These are phyloP conservation scores for Paramarasmius palmivorus DNA, from an alignment of 1,284 basidiomycete genomes.

Conservation along the genomic window DNA sequence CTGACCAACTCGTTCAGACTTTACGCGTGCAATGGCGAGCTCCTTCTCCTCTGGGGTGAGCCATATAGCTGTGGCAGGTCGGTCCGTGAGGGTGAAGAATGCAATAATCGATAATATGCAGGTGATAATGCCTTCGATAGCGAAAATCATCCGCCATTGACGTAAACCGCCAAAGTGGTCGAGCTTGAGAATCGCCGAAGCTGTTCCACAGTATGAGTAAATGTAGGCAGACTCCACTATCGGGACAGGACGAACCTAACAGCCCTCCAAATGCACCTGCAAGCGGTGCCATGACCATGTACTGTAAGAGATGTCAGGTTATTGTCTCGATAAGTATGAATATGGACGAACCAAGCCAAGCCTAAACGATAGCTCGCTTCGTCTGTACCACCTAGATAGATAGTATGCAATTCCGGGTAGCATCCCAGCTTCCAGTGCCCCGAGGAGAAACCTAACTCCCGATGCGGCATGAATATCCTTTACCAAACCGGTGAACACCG, in stretches of 20 bases:
- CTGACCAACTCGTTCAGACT: not conserved
- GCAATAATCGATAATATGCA: not conserved
- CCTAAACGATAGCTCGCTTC: not conserved
- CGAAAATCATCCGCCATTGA: not conserved
- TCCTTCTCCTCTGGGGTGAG: not conserved
- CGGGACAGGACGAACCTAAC: no score
- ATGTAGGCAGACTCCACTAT: no score
- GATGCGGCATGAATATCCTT: not conserved
- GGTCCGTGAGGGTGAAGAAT: not conserved
- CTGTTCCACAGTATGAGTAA: not conserved
- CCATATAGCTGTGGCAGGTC: not conserved
- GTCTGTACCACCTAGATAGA: not conserved
- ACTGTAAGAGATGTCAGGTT: not conserved
- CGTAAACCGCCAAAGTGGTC: not conserved
- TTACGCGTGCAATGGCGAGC: not conserved
- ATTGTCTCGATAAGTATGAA: no score
- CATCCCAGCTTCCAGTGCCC: not conserved
- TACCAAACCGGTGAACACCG: not conserved
- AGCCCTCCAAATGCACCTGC: conserved; percentile 1
- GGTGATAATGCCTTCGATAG: conserved; percentile 2
- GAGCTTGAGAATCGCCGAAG: not conserved
- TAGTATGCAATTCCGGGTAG: not conserved
- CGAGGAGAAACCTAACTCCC: not conserved
- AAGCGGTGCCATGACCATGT: not conserved
- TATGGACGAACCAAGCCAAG: not conserved